Evolutionary conservation across 768 basidiomycete genomes (phyloP).

Genomic region (Jaapia argillacea): DNA sequence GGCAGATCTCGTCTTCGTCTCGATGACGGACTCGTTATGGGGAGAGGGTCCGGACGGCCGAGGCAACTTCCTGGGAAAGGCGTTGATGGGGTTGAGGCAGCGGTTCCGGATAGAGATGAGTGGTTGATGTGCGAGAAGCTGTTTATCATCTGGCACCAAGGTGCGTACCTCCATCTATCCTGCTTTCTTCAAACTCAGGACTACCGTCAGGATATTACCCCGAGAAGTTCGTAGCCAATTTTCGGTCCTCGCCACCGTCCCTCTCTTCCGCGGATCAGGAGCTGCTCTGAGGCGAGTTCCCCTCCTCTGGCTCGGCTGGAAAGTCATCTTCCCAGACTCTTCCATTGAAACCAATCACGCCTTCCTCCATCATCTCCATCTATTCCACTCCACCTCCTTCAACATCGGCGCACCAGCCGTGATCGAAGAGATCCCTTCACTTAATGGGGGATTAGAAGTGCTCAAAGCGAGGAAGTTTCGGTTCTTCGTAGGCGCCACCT

Average conservation of each 20-base stretch:
- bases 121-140: too few species aligned
- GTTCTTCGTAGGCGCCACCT: slow-evolving; percentile 6
- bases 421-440: slow-evolving; percentile 3
- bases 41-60: slow-evolving; percentile 38
- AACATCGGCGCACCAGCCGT: slow-evolving; percentile 4
- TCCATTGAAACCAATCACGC: slow-evolving; percentile 2
- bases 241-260: slow-evolving; percentile 5
- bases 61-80: slow-evolving; percentile 1
- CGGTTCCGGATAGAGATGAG: too few species aligned
- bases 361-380: slow-evolving; percentile 2
- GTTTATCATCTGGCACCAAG: slow-evolving; percentile 4
- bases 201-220: slow-evolving; percentile 1
- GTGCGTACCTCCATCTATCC: not conserved
- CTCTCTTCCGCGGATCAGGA: slow-evolving; percentile 3
- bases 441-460: slow-evolving; percentile 3
- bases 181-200: not conserved
- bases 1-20: slow-evolving; percentile 34
- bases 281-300: slow-evolving; percentile 1
- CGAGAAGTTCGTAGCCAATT: slow-evolving; percentile 3
- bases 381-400: slow-evolving; percentile 1
- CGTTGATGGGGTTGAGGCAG: too few species aligned
- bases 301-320: slow-evolving; percentile 2
- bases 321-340: not conserved
- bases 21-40: slow-evolving; percentile 54
- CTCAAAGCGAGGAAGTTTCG: slow-evolving; percentile 1